Evolutionary conservation across 2,329 filamentous ascomycete species (phyloP).

Genomic region (Pseudogymnoascus sp.): DNA sequence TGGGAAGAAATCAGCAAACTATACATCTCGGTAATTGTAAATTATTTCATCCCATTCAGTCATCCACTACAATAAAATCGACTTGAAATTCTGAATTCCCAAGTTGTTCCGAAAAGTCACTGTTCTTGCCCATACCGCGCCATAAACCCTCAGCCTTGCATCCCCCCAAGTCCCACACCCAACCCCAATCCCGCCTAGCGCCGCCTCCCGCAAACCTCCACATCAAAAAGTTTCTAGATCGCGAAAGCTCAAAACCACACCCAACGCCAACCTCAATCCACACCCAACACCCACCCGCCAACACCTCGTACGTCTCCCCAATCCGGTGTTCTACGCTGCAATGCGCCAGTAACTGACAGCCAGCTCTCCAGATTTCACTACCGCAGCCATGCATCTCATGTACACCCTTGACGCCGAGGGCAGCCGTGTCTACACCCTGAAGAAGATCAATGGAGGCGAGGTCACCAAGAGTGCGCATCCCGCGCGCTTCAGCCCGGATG

Average conservation of each 20-base stretch:
- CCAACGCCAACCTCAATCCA: background rate
- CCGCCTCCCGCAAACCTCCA: background rate
- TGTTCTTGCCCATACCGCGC: background rate
- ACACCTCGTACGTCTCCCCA: background rate
- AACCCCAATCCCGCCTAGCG: constrained; percentile 1
- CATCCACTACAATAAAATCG: background rate
- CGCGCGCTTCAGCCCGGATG: constrained; percentile 92
- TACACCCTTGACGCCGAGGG: constrained; percentile 76
- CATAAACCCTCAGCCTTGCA: background rate
- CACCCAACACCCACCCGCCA: background rate
- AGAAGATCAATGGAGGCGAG: constrained; percentile 75
- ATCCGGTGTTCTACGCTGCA: too few relatives aligned
- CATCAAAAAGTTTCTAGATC: background rate
- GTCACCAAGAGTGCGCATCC: constrained; percentile 96
- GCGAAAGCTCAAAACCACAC: background rate
- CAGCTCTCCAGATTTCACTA: background rate
- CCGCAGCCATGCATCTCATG: constrained; percentile 59
- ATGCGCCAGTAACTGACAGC: background rate
- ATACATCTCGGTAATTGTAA: background rate
- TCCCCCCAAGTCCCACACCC: background rate
- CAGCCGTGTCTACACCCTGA: constrained; percentile 89
- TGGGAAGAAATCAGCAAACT: background rate
- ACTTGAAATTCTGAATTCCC: background rate
- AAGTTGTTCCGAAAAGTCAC: background rate
- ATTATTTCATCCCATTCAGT: background rate